Evolutionary conservation across 2,329 filamentous ascomycete genomes (phyloP).

Genomic region (Arthrocladium fulminans): DNA sequence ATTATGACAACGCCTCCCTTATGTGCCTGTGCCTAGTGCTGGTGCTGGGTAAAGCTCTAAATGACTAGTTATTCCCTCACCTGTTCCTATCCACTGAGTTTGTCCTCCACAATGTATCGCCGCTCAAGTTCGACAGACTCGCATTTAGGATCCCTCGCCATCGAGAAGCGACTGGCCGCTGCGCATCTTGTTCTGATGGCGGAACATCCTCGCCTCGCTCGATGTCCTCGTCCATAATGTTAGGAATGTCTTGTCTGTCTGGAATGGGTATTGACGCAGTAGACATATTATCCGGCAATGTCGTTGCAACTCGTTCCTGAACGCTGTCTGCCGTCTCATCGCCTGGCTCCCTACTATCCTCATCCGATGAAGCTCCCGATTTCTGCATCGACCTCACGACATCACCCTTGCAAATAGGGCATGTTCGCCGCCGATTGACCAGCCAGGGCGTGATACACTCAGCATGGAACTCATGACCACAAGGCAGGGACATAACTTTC

Average conservation of each 20-base stretch:
- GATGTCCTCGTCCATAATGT: constrained; percentile 31
- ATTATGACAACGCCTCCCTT: not conserved
- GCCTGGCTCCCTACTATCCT: constrained; percentile 22
- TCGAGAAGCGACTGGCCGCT: constrained; percentile 25
- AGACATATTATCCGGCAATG: constrained; percentile 37
- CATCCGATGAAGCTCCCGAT: constrained; percentile 16
- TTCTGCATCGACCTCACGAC: constrained; percentile 62
- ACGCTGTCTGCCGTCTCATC: constrained; percentile 38
- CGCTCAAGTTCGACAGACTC: constrained; percentile 38
- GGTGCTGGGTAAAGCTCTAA: not conserved
- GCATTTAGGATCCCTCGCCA: constrained; percentile 38
- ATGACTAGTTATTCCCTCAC: constrained; percentile 9
- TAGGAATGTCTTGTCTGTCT: constrained; percentile 25
- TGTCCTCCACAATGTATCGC: constrained; percentile 31
- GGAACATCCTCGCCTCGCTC: constrained; percentile 33
- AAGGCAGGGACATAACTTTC: constrained; percentile 91
- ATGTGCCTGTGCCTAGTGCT: not conserved
- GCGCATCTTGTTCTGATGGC: constrained; percentile 27
- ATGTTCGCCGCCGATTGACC: constrained; percentile 89
- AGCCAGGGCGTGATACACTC: constrained; percentile 99
- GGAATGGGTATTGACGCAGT: constrained; percentile 44
- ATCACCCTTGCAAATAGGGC: constrained; percentile 96
- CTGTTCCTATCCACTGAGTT: constrained; percentile 21
- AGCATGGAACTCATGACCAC: constrained; percentile 93
- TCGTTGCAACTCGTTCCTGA: constrained; percentile 38